Percentiles rank a stretch among this genome's conserved stretches.
phyloP scores from a whole-genome alignment of 345 rosid species.

The Cardiospermum halicacabum region DNA sequence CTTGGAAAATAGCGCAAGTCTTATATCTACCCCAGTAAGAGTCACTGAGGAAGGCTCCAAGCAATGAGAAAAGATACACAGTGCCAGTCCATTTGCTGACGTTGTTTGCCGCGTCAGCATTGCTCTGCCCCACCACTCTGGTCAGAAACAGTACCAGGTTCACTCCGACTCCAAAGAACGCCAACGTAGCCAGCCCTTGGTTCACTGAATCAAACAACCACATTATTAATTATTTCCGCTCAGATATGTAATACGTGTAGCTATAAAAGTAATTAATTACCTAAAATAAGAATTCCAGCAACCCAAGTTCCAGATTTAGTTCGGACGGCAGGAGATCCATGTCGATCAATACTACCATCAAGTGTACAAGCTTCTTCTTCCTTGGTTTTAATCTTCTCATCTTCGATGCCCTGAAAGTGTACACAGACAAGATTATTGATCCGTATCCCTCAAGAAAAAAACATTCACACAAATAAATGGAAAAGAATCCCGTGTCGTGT shows the following conservation, averaged over 20 bases:
- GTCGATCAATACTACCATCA: constrained; percentile 81
- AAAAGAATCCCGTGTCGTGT: background rate
- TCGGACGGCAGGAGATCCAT: constrained; percentile 64
- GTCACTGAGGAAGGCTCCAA: constrained; percentile 96
- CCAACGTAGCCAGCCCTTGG: constrained; percentile 92
- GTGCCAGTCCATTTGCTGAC: constrained; percentile 99
- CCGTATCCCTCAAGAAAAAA: no score
- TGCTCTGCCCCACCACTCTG: constrained; percentile 79
- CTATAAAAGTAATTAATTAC: constrained; percentile 38
- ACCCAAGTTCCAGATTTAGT: constrained; percentile 75
- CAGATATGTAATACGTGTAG: no score
- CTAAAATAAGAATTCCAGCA: constrained; percentile 69
- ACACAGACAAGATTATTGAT: no score
- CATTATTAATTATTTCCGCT: no score
- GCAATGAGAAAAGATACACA: constrained; percentile 86
- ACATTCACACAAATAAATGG: no score
- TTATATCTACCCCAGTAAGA: constrained; percentile 97
- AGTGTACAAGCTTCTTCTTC: constrained; percentile 40
- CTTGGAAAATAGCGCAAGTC: constrained; percentile 90
- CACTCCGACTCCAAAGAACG: constrained; percentile 93
- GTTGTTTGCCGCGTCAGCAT: constrained; percentile 87
- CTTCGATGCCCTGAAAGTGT: constrained; percentile 17
- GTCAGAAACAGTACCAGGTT: constrained; percentile 88
- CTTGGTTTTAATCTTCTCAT: constrained; percentile 33
- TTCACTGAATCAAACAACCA: constrained; percentile 81